Percentiles rank a stretch among this genome's conserved stretches.
Conservation (phyloP, 2,329 filamentous ascomycete species). For the Moelleriella libera region DNA sequence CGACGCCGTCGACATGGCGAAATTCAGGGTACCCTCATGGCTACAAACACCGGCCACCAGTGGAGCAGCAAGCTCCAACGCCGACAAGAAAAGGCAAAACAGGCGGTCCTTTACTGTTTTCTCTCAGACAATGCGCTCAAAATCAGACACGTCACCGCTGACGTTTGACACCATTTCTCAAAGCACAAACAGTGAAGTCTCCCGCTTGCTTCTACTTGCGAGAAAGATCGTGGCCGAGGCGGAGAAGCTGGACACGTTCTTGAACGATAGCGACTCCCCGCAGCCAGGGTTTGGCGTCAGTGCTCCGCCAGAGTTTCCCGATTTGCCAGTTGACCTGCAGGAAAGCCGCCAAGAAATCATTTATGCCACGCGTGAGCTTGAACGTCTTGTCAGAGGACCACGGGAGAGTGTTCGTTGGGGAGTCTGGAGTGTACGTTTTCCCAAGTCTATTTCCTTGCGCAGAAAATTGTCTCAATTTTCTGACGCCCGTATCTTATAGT, state of each 20-base stretch:
- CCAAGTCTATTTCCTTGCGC: too few species aligned
- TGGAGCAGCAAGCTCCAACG: constrained; percentile 7
- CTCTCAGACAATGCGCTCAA: constrained; percentile 9
- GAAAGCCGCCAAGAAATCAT: constrained; percentile 31
- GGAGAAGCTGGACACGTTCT: constrained; percentile 32
- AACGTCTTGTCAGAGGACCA: constrained; percentile 32
- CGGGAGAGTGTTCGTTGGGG: constrained; percentile 36
- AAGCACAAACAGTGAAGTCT: constrained; percentile 9
- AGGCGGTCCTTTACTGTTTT: constrained; percentile 18
- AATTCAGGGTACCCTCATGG: constrained; percentile 20
- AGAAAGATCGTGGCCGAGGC: constrained; percentile 32
- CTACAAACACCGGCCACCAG: constrained; percentile 12
- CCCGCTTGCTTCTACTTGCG: constrained; percentile 30
- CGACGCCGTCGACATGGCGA: constrained; percentile 13
- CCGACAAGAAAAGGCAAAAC: constrained; percentile 18
- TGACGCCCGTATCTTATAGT: constrained; percentile 16
- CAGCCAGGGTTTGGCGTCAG: constrained; percentile 31
- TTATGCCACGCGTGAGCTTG: constrained; percentile 32
- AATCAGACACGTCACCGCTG: not conserved
- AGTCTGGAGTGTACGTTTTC: constrained; percentile 31
- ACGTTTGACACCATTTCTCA: constrained; percentile 1
- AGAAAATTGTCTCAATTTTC: not conserved
- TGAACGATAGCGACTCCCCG: constrained; percentile 25
- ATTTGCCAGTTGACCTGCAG: constrained; percentile 29
- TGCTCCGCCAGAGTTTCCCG: constrained; percentile 29